Conservation (phyloP, 345 rosid genomes). For the Ceriops tagal region DNA sequence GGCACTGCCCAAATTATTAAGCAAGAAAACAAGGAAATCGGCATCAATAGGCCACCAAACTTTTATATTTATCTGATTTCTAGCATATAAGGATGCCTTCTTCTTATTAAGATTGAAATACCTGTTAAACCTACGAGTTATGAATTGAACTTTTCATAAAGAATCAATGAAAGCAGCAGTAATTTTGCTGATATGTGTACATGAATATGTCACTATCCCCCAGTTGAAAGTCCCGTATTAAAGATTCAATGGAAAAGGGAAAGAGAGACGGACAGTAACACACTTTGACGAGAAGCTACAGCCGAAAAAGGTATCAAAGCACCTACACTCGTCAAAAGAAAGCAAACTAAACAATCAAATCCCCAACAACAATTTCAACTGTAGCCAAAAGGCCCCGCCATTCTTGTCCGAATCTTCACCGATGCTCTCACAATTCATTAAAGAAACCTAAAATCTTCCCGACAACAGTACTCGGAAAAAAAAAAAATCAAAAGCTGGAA, state of each 20-base stretch:
- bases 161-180: neutral
- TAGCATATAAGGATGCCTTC: neutral
- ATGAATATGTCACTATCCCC: neutral
- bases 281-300: slow-evolving; percentile 18
- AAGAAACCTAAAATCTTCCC: neutral
- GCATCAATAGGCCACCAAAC: slow-evolving; percentile 3
- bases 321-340: slow-evolving; percentile 16
- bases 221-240: slow-evolving; percentile 5
- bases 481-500: slow-evolving; percentile 10
- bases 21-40: neutral
- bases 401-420: slow-evolving; percentile 43
- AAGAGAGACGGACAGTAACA: slow-evolving; percentile 3
- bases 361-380: slow-evolving; percentile 10
- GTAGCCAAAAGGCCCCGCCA: slow-evolving; percentile 16
- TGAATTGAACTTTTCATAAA: neutral
- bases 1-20: neutral
- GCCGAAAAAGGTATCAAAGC: slow-evolving; percentile 19
- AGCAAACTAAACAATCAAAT: slow-evolving; percentile 10
- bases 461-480: too few species aligned
- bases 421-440: slow-evolving; percentile 23
- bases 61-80: neutral
- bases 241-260: neutral
- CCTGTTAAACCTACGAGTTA: neutral
- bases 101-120: neutral
- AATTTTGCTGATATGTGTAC: neutral